phyloP scores from a whole-genome alignment of 495 filamentous ascomycete genomes.

The Xylaria grammica region DNA sequence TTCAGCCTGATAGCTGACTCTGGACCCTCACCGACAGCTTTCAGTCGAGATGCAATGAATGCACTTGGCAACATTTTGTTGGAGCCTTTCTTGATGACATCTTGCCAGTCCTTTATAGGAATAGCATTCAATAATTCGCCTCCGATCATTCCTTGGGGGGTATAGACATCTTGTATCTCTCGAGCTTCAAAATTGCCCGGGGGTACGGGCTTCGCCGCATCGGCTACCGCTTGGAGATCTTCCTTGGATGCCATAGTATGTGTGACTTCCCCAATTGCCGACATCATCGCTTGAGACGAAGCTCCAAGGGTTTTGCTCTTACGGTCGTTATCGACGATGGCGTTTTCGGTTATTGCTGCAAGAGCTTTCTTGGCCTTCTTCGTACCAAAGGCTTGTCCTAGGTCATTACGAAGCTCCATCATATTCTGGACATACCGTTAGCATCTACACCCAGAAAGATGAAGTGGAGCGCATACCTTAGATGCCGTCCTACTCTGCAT shows the following conservation, averaged over 20 bases:
- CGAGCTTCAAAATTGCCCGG: constrained; percentile 72
- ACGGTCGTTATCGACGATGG: constrained; percentile 59
- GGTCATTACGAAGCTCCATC: constrained; percentile 65
- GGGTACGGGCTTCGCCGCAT: constrained; percentile 78
- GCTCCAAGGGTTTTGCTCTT: constrained; percentile 57
- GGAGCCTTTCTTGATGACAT: constrained; percentile 62
- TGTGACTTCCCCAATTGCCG: constrained; percentile 63
- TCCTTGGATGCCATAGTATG: constrained; percentile 62
- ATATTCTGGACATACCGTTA: constrained; percentile 53
- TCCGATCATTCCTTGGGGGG: constrained; percentile 69
- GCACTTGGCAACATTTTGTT: constrained; percentile 63
- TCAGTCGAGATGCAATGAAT: constrained; percentile 70
- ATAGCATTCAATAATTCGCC: constrained; percentile 63
- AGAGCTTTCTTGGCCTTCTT: constrained; percentile 91
- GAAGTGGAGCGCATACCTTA: constrained; percentile 42
- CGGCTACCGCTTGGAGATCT: constrained; percentile 68
- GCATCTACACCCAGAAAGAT: constrained; percentile 4
- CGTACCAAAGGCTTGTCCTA: constrained; percentile 91
- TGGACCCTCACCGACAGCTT: constrained; percentile 58
- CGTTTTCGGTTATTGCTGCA: constrained; percentile 76
- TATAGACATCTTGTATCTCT: constrained; percentile 82
- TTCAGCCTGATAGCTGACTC: constrained; percentile 64
- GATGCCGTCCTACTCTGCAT: constrained; percentile 39
- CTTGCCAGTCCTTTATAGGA: constrained; percentile 76
- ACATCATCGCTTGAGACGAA: constrained; percentile 66